Evolutionary conservation across 2,329 filamentous ascomycete species (phyloP).

Genomic region (Penicillium aurantiogriseum): DNA sequence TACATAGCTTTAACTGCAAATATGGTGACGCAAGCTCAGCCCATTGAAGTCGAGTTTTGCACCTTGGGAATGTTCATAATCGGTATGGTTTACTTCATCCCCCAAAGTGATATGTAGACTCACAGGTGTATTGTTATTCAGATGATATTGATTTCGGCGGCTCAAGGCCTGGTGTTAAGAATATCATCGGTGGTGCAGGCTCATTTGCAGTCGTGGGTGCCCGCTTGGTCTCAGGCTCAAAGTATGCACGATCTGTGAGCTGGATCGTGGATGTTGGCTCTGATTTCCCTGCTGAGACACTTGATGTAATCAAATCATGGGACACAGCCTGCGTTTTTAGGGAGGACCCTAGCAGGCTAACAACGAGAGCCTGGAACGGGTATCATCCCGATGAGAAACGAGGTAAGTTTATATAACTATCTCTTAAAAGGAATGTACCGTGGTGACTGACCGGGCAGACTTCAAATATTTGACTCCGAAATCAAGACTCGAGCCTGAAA

Average conservation of each 20-base stretch:
- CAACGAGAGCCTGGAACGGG: slow-evolving; percentile 90
- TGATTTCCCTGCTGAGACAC: slow-evolving; percentile 74
- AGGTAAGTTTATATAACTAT: slow-evolving; percentile 38
- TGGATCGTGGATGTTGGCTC: slow-evolving; percentile 90
- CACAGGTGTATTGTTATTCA: slow-evolving; percentile 39
- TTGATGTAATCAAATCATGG: slow-evolving; percentile 68
- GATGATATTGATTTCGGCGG: slow-evolving; percentile 88
- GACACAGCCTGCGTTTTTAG: slow-evolving; percentile 70
- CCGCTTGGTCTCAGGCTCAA: slow-evolving; percentile 74
- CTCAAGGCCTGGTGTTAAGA: slow-evolving; percentile 64
- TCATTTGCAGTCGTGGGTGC: slow-evolving; percentile 85
- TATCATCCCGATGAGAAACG: slow-evolving; percentile 71
- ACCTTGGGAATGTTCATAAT: slow-evolving; percentile 65
- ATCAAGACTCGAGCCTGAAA: slow-evolving; percentile 70
- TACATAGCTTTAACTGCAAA: slow-evolving; percentile 17
- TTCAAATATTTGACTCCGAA: slow-evolving; percentile 91
- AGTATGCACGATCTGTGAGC: slow-evolving; percentile 66
- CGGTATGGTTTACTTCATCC: slow-evolving; percentile 41
- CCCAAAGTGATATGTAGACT: slow-evolving; percentile 8
- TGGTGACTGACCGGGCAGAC: slow-evolving; percentile 45
- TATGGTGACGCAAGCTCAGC: neutral
- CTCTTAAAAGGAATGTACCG: neutral
- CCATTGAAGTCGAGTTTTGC: slow-evolving; percentile 52
- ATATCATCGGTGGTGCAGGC: slow-evolving; percentile 86
- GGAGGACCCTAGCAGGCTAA: slow-evolving; percentile 64